phyloP scores from a whole-genome alignment of 2,329 filamentous ascomycete species.

The Thelonectria olida region DNA sequence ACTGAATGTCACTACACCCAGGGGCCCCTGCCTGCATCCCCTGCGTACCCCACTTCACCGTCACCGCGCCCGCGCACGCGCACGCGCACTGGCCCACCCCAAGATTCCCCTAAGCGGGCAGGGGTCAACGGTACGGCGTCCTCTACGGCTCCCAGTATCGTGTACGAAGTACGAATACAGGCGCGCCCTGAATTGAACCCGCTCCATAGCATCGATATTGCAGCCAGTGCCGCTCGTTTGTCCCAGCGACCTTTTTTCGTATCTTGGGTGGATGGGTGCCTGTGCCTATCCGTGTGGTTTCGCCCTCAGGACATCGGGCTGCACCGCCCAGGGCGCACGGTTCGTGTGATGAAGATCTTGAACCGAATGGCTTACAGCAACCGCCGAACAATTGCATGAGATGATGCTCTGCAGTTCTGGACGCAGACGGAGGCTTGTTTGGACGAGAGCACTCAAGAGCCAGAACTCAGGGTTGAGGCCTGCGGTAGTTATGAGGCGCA shows the following conservation, averaged over 20 bases:
- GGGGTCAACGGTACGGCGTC: conserved; percentile 2
- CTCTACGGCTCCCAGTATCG: neutral
- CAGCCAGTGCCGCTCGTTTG: neutral
- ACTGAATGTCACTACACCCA: conserved; percentile 25
- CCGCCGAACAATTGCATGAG: neutral
- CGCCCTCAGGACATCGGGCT: conserved; percentile 2
- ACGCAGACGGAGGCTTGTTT: neutral
- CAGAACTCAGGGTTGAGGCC: neutral
- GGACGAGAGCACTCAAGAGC: neutral
- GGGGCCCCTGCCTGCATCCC: conserved; percentile 11
- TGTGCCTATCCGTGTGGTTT: neutral
- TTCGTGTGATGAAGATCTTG: neutral
- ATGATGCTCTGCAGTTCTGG: too few species aligned
- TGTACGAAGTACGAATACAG: too few species aligned
- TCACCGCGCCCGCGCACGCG: conserved; percentile 7
- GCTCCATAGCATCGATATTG: conserved; percentile 5
- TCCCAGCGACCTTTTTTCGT: too few species aligned
- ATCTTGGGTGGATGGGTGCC: too few species aligned
- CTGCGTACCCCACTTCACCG: conserved; percentile 10
- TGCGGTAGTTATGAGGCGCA: conserved; percentile 9
- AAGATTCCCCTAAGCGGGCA: conserved; percentile 8
- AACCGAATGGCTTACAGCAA: neutral
- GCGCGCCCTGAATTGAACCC: too few species aligned
- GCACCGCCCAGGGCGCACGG: conserved; percentile 1
- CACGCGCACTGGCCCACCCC: conserved; percentile 8